Evolutionary conservation across 345 rosid species (phyloP).

Genomic region (Hevea brasiliensis): DNA sequence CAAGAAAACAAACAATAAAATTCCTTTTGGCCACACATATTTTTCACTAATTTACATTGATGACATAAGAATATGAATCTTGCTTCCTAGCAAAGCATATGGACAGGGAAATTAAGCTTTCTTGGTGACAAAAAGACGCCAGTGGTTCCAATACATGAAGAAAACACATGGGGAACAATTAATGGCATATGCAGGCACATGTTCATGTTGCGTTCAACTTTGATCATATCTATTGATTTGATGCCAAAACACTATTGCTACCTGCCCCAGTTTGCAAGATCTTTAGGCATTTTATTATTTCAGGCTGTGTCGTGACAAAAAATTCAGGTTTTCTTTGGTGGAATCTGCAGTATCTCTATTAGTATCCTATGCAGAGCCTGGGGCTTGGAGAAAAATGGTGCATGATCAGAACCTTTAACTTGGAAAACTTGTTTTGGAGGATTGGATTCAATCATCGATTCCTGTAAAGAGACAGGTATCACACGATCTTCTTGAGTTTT

Average conservation of each 20-base stretch:
- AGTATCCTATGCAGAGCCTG: conserved; percentile 56
- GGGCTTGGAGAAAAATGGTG: conserved; percentile 76
- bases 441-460: conserved; percentile 48
- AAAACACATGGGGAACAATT: not conserved
- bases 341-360: conserved; percentile 49
- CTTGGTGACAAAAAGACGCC: not conserved
- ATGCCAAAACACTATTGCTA: not conserved
- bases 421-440: conserved; percentile 59
- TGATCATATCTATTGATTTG: not conserved
- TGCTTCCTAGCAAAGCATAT: no score
- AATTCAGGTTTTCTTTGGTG: conserved; percentile 13
- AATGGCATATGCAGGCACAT: conserved; percentile 4
- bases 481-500: conserved; percentile 58
- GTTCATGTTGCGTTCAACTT: not conserved
- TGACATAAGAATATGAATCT: no score
- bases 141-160: not conserved
- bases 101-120: no score
- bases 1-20: no score
- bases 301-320: no score
- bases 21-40: no score
- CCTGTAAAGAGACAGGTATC: conserved; percentile 50
- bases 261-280: no score
- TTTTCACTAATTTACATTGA: no score
- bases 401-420: conserved; percentile 70
- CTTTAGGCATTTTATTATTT: no score